Evolutionary conservation across 1,284 basidiomycete species (phyloP).

Genomic region (Blastosporella zonata): DNA sequence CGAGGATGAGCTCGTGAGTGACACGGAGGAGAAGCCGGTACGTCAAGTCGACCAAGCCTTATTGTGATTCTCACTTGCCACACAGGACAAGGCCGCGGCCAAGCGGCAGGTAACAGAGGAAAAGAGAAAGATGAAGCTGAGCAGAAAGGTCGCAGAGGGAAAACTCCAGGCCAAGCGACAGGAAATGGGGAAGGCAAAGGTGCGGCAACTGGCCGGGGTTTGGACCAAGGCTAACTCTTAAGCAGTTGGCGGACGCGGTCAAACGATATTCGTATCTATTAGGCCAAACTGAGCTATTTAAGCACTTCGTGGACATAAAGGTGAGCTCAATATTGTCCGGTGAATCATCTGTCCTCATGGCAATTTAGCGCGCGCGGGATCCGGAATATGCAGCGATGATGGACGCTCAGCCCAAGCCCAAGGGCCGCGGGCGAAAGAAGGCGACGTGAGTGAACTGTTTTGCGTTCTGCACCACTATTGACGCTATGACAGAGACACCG

Average conservation of each 20-base stretch:
- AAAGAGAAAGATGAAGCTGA: constrained; percentile 52
- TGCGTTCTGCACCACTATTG: background rate
- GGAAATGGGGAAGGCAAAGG: constrained; percentile 84
- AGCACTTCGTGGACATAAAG: constrained; percentile 95
- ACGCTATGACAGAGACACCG: constrained; percentile 54
- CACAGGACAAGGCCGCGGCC: constrained; percentile 21
- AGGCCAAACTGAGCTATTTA: constrained; percentile 94
- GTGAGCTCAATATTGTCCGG: constrained; percentile 33
- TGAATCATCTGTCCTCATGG: background rate
- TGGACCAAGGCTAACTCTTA: constrained; percentile 16
- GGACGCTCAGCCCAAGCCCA: constrained; percentile 79
- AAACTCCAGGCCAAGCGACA: constrained; percentile 59
- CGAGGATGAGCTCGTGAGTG: constrained; percentile 65
- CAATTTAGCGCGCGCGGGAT: constrained; percentile 76
- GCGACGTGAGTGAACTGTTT: constrained; percentile 45
- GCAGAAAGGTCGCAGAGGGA: constrained; percentile 65
- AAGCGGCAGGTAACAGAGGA: constrained; percentile 20
- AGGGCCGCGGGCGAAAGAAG: constrained; percentile 80
- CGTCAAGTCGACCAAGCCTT: constrained; percentile 4
- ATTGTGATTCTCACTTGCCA: background rate
- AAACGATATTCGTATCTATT: constrained; percentile 94
- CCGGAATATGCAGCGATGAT: constrained; percentile 92
- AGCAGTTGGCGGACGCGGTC: constrained; percentile 85
- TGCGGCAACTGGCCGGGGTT: constrained; percentile 25
- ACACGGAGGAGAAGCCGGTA: constrained; percentile 47